These are phyloP conservation scores for Yamadazyma ubonensis DNA, from an alignment of 805 yeast species.

Conservation along the genomic window DNA sequence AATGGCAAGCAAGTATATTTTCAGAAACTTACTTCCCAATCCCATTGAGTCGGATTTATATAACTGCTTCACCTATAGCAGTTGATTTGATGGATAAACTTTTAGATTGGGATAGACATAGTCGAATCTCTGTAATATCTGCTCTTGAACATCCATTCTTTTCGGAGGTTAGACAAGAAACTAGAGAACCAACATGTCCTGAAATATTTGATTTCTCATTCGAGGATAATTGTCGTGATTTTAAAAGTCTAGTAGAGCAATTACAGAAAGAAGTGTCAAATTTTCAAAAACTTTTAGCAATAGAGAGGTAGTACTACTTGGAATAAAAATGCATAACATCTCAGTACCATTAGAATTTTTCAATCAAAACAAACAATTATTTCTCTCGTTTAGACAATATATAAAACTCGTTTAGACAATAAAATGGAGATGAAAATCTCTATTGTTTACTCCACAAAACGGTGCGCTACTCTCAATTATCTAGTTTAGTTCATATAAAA, in stretches of 20 bases:
- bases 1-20: conserved; percentile 32
- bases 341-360: no score
- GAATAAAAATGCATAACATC: no score
- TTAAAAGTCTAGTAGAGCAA: conserved; percentile 44
- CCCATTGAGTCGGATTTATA: conserved; percentile 56
- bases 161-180: conserved; percentile 47
- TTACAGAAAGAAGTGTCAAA: conserved; percentile 45
- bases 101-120: conserved; percentile 61
- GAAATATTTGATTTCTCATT: conserved; percentile 64
- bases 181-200: conserved; percentile 55
- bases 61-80: conserved; percentile 56
- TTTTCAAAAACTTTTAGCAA: neutral
- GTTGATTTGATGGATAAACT: conserved; percentile 52
- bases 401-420: no score
- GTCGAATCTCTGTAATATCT: conserved; percentile 54
- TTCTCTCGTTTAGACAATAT: no score
- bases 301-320: no score
- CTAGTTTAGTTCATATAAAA: no score
- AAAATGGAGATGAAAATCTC: no score
- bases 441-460: no score
- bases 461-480: no score
- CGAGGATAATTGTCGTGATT: conserved; percentile 38
- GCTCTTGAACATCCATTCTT: conserved; percentile 61
- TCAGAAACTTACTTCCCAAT: conserved; percentile 39
- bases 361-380: no score